Evolutionary conservation across 2,329 filamentous ascomycete species (phyloP).

Genomic region (Spiromastix sp.): DNA sequence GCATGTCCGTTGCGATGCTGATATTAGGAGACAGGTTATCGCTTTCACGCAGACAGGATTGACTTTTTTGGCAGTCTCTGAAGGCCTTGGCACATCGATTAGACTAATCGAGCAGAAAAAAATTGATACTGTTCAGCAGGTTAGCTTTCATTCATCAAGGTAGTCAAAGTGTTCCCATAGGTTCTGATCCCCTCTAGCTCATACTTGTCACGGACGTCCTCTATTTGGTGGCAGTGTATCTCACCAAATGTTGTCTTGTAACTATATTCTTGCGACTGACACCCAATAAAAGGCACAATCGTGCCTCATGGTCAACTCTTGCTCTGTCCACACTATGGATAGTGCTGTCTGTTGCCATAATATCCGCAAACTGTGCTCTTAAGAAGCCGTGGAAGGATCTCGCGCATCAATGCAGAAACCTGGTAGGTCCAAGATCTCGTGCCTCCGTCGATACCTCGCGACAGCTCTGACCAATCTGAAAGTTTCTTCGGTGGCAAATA

Average conservation of each 20-base stretch:
- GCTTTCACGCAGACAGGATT: slow-evolving; percentile 23
- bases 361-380: slow-evolving; percentile 32
- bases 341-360: slow-evolving; percentile 30
- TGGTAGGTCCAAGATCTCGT: slow-evolving; percentile 6
- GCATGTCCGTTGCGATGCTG: slow-evolving; percentile 1
- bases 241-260: slow-evolving; percentile 32
- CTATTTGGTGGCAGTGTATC: slow-evolving; percentile 31
- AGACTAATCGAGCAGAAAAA: slow-evolving; percentile 15
- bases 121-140: slow-evolving; percentile 19
- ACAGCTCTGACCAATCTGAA: background rate
- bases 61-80: slow-evolving; percentile 20
- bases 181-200: slow-evolving; percentile 11
- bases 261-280: slow-evolving; percentile 37
- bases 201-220: slow-evolving; percentile 34
- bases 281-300: slow-evolving; percentile 31
- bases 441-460: background rate
- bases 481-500: slow-evolving; percentile 25
- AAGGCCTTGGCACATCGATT: slow-evolving; percentile 25
- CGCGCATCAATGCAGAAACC: slow-evolving; percentile 5
- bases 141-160: no score
- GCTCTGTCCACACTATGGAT: slow-evolving; percentile 27
- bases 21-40: slow-evolving; percentile 14
- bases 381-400: slow-evolving; percentile 24
- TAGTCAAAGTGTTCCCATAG: background rate
- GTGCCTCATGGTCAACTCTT: slow-evolving; percentile 26